Evolutionary conservation across 768 basidiomycete genomes (phyloP).

Genomic region (Russula griseocarnosa): DNA sequence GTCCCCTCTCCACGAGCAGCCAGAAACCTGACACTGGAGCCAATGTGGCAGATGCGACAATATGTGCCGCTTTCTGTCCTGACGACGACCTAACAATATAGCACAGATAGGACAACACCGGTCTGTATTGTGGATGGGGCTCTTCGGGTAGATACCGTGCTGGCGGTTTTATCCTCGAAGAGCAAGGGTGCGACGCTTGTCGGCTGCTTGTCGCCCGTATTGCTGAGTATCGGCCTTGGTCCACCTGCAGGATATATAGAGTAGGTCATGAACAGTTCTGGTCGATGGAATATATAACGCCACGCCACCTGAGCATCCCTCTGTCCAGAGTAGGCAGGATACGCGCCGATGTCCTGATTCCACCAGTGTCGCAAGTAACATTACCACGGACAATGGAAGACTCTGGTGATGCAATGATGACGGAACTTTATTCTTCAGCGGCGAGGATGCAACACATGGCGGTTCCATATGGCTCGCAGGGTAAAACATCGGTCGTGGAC

Average conservation of each 20-base stretch:
- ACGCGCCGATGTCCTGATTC: not conserved
- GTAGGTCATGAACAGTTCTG: not conserved
- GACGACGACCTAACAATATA: not conserved
- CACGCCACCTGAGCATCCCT: conserved; percentile 2
- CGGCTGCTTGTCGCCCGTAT: not conserved
- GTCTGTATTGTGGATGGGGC: not conserved
- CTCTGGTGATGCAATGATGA: no score
- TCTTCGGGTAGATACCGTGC: not conserved
- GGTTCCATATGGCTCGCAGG: no score
- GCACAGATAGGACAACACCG: not conserved
- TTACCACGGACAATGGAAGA: no score
- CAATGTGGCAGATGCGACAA: not conserved
- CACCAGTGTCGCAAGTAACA: no score
- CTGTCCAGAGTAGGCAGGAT: not conserved
- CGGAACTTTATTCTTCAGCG: no score
- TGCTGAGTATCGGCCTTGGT: no score
- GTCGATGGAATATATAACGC: no score
- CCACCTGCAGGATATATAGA: not conserved
- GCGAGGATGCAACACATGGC: no score
- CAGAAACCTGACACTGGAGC: not conserved
- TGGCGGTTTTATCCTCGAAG: not conserved
- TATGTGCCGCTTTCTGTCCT: conserved; percentile 2
- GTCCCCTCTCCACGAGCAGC: conserved; percentile 16
- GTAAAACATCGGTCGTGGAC: no score
- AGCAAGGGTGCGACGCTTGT: no score